Base-by-base conservation (phyloP, 768 basidiomycete genomes). In the Russula griseocarnosa region DNA sequence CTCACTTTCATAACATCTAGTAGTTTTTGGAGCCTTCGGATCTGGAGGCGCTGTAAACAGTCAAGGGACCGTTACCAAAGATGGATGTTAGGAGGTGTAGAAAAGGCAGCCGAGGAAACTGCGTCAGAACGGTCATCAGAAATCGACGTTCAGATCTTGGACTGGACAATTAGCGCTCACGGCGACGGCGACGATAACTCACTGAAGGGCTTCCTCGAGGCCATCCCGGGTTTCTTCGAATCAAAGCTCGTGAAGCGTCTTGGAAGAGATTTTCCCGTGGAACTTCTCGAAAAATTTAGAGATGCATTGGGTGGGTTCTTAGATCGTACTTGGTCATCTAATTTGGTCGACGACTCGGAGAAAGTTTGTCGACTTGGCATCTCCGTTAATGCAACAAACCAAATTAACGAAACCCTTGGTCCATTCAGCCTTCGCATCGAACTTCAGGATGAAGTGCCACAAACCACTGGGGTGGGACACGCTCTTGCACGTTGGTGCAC, bases 221-320 rank as follows among this genome's bases (percentile, higher is more conserved):
- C 46, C 8, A 28, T 62, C 24, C 61, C 61, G 7, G 55, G 54
- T 1, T 62, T 62, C 8, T 56, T 24, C n/a, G 9, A 22, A 13
- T 62, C 61, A 20, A 32, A 24, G 7, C 7, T 56, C 2, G 55
- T 44, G 22, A 42, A 28, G 2, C 32, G 9, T 32, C 30, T n/a
- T n/a, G n/a, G 18, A n/a, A 20, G 4, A 4, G 10, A 8, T 42
- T n/a, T 28, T 26, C 9, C 16, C 3, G 3, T 0, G 11, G 2
- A 1, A 0, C 0, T 55, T 55, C 2, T 3, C 16, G 2, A 0
- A 16, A 42, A 26, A 26, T 28, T 42, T 4, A 1, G 36, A 0
- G 5, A 18, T 3, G 2, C 42, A 0, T 46, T 61, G 22, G 7
- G 2, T 24, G 34, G 44, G 10, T 54, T 53, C 14, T 8, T 47